Conservation (phyloP, 2,329 filamentous ascomycete genomes). For the Parastagonospora avenae region DNA sequence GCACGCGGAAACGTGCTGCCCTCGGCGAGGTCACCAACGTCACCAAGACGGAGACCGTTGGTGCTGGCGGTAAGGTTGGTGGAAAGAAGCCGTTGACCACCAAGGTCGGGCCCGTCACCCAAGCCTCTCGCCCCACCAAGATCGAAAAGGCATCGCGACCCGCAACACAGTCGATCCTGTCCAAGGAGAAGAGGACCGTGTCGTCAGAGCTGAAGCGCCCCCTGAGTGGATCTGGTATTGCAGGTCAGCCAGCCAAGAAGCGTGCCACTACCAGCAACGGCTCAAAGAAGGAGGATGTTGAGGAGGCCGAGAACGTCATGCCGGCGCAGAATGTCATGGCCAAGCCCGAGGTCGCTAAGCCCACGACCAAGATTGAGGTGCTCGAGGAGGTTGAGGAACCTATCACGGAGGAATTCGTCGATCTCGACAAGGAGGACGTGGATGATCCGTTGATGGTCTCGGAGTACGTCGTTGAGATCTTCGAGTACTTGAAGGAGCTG, state of each 20-base stretch:
- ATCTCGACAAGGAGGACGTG: constrained; percentile 84
- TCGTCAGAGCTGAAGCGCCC: constrained; percentile 71
- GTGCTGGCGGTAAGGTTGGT: constrained; percentile 51
- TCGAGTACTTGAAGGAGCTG: constrained; percentile 89
- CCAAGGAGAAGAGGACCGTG: constrained; percentile 72
- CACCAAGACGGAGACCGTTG: constrained; percentile 68
- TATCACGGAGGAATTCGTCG: constrained; percentile 47
- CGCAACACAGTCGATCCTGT: constrained; percentile 67
- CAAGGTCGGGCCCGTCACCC: constrained; percentile 72
- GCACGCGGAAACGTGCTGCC: constrained; percentile 75
- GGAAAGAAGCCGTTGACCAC: constrained; percentile 71
- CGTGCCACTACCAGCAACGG: constrained; percentile 62
- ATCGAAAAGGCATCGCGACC: constrained; percentile 73
- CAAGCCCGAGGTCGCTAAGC: constrained; percentile 48
- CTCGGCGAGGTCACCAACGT: constrained; percentile 97
- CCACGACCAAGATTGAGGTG: constrained; percentile 28
- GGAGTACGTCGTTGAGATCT: constrained; percentile 96
- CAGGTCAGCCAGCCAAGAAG: constrained; percentile 71
- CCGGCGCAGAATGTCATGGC: constrained; percentile 56
- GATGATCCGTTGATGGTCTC: constrained; percentile 98
- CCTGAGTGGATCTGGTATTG: constrained; percentile 72
- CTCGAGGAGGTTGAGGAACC: constrained; percentile 21
- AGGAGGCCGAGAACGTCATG: constrained; percentile 64
- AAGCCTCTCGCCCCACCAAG: constrained; percentile 77
- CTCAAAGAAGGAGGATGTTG: constrained; percentile 58